phyloP scores from a whole-genome alignment of 495 filamentous ascomycete genomes.

The Penicillium fimorum region DNA sequence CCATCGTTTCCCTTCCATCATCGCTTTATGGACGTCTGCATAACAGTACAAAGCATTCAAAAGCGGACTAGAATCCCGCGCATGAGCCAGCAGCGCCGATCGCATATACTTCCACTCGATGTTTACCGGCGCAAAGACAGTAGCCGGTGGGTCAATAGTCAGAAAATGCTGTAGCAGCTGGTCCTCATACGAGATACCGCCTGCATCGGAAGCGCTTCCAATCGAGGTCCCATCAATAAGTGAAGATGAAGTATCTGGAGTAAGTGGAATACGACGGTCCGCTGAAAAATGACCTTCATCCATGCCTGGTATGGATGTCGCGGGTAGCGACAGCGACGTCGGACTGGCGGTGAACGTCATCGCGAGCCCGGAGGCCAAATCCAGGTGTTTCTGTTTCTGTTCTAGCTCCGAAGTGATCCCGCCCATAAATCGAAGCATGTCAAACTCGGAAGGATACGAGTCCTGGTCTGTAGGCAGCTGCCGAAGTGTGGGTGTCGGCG shows the following conservation, averaged over 20 bases:
- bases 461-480: conserved; percentile 18
- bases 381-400: conserved; percentile 33
- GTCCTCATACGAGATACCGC: conserved; percentile 30
- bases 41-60: conserved; percentile 40
- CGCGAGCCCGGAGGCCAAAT: conserved; percentile 31
- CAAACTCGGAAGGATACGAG: conserved; percentile 25
- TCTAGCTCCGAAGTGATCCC: conserved; percentile 41
- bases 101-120: conserved; percentile 42
- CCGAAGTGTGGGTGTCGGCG: conserved; percentile 10
- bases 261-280: conserved; percentile 15
- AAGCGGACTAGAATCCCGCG: conserved; percentile 27
- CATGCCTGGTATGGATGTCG: not conserved
- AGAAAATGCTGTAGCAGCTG: conserved; percentile 36
- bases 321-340: conserved; percentile 15
- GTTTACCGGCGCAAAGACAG: conserved; percentile 34
- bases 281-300: conserved; percentile 16
- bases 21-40: conserved; percentile 34
- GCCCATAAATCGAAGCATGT: conserved; percentile 44
- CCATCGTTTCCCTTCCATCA: conserved; percentile 33
- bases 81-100: conserved; percentile 27
- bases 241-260: conserved; percentile 18
- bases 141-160: conserved; percentile 34
- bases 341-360: conserved; percentile 17
- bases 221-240: conserved; percentile 19
- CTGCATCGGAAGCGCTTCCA: conserved; percentile 21